Evolutionary conservation across 1,284 basidiomycete species (phyloP).

Genomic region (Papiliotrema terrestris): DNA sequence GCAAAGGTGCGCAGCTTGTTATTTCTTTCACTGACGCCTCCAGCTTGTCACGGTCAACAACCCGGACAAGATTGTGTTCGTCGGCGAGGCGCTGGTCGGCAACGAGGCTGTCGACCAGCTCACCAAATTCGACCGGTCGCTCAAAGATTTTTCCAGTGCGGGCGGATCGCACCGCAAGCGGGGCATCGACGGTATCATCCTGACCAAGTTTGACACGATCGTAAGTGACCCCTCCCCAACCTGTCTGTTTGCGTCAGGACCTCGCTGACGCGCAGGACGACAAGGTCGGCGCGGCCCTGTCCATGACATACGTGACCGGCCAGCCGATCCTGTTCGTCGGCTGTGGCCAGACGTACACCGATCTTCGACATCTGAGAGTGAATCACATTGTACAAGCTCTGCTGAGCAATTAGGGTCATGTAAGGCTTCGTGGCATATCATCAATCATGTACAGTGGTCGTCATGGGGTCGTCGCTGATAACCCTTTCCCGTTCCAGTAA

Average conservation of each 20-base stretch:
- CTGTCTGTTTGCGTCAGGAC: no score
- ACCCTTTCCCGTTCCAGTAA: no score
- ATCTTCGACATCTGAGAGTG: constrained; percentile 81
- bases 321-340: constrained; percentile 96
- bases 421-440: neutral
- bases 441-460: no score
- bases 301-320: constrained; percentile 96
- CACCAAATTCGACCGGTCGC: constrained; percentile 85
- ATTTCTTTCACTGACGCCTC: neutral
- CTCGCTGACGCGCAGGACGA: constrained; percentile 28
- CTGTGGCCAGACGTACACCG: constrained; percentile 95
- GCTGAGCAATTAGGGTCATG: constrained; percentile 7
- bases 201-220: constrained; percentile 97
- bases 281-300: constrained; percentile 89
- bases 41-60: constrained; percentile 84
- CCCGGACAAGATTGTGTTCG: constrained; percentile 94
- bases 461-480: no score
- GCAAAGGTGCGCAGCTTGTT: constrained; percentile 71
- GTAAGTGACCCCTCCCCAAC: constrained; percentile 26
- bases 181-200: constrained; percentile 92
- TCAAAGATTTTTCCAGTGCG: constrained; percentile 70
- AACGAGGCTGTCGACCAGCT: constrained; percentile 96
- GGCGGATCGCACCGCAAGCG: constrained; percentile 51
- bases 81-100: constrained; percentile 91
- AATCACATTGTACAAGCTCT: constrained; percentile 91